Conservation (phyloP, 352 stramenopile species). For the Nannochloropsis limnetica region DNA sequence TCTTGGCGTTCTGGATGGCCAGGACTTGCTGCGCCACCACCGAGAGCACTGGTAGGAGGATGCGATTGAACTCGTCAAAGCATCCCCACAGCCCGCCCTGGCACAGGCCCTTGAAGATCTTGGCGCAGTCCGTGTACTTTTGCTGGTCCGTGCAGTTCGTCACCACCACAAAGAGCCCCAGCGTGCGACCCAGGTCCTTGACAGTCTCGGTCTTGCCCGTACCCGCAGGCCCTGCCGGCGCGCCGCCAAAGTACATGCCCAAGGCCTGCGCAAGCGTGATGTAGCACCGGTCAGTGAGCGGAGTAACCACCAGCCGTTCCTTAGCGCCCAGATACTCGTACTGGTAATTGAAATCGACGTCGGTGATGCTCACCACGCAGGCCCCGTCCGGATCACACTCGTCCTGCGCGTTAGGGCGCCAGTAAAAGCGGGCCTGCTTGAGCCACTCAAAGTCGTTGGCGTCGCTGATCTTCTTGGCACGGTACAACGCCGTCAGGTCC, state of each 20-base stretch:
- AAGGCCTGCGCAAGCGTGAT: constrained; percentile 94
- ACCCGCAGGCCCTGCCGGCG: constrained; percentile 80
- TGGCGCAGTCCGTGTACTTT: constrained; percentile 92
- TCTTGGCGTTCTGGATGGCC: constrained; percentile 94
- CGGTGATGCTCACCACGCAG: constrained; percentile 91
- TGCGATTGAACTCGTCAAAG: constrained; percentile 97
- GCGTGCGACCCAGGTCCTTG: constrained; percentile 85
- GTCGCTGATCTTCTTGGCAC: constrained; percentile 89
- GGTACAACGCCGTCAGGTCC: constrained; percentile 80
- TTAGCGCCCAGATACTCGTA: constrained; percentile 95
- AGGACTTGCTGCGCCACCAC: constrained; percentile 94
- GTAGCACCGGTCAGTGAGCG: constrained; percentile 91
- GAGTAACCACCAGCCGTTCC: constrained; percentile 90
- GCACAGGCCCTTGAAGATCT: constrained; percentile 96
- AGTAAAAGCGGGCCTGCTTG: constrained; percentile 98
- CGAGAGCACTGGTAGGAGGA: constrained; percentile 86
- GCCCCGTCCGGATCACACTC: constrained; percentile 85
- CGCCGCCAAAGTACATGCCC: constrained; percentile 93
- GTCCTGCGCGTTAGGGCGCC: constrained; percentile 78
- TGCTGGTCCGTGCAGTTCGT: constrained; percentile 95
- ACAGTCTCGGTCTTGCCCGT: constrained; percentile 95
- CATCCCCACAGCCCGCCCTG: constrained; percentile 91
- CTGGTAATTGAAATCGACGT: constrained; percentile 97
- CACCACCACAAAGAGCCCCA: constrained; percentile 91
- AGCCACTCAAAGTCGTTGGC: constrained; percentile 98